Conservation (phyloP, 345 rosid genomes). For the Viola odorata region DNA sequence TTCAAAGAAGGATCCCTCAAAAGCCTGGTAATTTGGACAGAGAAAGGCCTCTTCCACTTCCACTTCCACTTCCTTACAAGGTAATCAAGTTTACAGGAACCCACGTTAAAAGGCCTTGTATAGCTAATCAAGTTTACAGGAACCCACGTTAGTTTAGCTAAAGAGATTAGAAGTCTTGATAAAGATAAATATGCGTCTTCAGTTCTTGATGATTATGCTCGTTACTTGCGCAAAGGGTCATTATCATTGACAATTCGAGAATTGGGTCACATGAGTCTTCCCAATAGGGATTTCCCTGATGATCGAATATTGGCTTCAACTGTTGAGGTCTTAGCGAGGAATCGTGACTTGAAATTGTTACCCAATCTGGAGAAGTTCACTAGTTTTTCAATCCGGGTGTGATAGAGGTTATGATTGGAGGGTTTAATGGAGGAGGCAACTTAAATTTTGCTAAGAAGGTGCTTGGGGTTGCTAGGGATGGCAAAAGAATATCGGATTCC, state of each 20-base stretch:
- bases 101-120: slow-evolving; percentile 44
- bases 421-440: slow-evolving; percentile 62
- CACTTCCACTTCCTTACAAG: slow-evolving; percentile 62
- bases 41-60: slow-evolving; percentile 75
- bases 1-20: slow-evolving; percentile 68
- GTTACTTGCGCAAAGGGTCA: slow-evolving; percentile 70
- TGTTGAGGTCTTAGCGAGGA: slow-evolving; percentile 65
- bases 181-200: slow-evolving; percentile 44
- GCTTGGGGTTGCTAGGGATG: slow-evolving; percentile 40
- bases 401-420: slow-evolving; percentile 76
- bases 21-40: slow-evolving; percentile 50
- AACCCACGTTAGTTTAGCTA: slow-evolving; percentile 61
- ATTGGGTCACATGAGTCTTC: slow-evolving; percentile 74
- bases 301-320: slow-evolving; percentile 59
- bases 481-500: slow-evolving; percentile 56
- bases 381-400: slow-evolving; percentile 51
- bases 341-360: slow-evolving; percentile 54
- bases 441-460: slow-evolving; percentile 65
- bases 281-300: slow-evolving; percentile 64
- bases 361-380: slow-evolving; percentile 42
- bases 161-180: slow-evolving; percentile 45
- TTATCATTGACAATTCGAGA: slow-evolving; percentile 67
- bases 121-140: slow-evolving; percentile 41
- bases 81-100: slow-evolving; percentile 42
- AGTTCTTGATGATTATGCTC: slow-evolving; percentile 47